A percentile compares a stretch with the other conserved stretches of the same genome.
phyloP scores from a whole-genome alignment of 1,284 basidiomycete genomes.

The Vanrija sp. region DNA sequence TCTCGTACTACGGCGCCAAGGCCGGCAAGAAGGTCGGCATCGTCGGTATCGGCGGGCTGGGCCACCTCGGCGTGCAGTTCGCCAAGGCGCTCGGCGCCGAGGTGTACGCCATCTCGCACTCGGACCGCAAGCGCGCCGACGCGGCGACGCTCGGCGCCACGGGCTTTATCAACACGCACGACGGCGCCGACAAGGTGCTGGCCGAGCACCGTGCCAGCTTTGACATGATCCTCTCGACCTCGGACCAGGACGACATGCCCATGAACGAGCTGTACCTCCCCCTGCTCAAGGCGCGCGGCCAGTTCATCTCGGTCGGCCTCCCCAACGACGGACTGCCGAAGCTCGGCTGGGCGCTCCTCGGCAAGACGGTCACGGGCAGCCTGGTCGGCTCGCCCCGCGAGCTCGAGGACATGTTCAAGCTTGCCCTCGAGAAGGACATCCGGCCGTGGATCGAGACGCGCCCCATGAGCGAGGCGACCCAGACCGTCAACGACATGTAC shows the following conservation, averaged over 20 bases:
- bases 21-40: conserved; percentile 66
- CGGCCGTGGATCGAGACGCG: conserved; percentile 50
- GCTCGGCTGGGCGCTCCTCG: conserved; percentile 5
- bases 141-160: conserved; percentile 59
- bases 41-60: conserved; percentile 59
- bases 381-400: conserved; percentile 48
- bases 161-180: conserved; percentile 52
- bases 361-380: conserved; percentile 33
- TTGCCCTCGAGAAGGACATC: conserved; percentile 43
- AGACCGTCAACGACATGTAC: conserved; percentile 50
- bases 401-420: conserved; percentile 47
- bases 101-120: conserved; percentile 63
- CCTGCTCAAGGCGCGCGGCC: conserved; percentile 47
- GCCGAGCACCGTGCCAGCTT: conserved; percentile 48
- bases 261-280: conserved; percentile 29
- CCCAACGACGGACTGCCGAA: conserved; percentile 34
- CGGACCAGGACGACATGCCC: conserved; percentile 37
- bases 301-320: conserved; percentile 48
- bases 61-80: conserved; percentile 59
- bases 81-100: conserved; percentile 60
- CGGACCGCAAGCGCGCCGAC: conserved; percentile 60
- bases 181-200: conserved; percentile 43
- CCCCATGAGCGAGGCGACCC: conserved; percentile 50
- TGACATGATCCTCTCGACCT: conserved; percentile 51
- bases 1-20: conserved; percentile 57